Conservation (phyloP, 305 asterid genomes). For the Fraxinus nigra region DNA sequence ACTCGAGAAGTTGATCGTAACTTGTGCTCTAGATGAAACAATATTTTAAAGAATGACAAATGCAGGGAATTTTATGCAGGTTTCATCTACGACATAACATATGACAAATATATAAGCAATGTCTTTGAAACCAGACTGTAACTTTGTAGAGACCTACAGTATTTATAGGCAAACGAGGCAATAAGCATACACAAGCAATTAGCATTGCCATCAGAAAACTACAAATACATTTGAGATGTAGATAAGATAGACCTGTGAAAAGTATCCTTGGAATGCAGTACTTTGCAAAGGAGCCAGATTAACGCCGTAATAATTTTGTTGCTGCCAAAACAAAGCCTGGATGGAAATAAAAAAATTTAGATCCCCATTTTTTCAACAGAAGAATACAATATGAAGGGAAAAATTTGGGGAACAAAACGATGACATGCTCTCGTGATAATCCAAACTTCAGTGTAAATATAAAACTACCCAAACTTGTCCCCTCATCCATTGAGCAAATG, state of each 20-base stretch:
- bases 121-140: not conserved
- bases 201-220: not conserved
- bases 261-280: conserved; percentile 95
- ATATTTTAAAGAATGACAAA: not conserved
- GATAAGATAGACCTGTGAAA: conserved; percentile 74
- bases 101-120: not conserved
- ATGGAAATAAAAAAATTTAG: conserved; percentile 26
- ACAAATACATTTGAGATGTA: not conserved
- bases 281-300: conserved; percentile 85
- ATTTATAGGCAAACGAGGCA: conserved; percentile 1
- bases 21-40: not conserved
- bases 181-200: conserved; percentile 3
- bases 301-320: conserved; percentile 90
- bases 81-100: not conserved
- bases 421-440: not conserved
- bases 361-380: not conserved
- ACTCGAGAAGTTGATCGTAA: not conserved
- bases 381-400: conserved; percentile 9
- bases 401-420: not conserved
- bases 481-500: not conserved
- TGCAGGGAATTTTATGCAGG: not conserved
- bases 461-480: conserved; percentile 9
- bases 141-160: not conserved
- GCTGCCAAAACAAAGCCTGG: conserved; percentile 54
- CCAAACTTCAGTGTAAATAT: conserved; percentile 1